These are phyloP conservation scores for Murraya paniculata DNA, from an alignment of 345 rosid species.

Conservation along the genomic window DNA sequence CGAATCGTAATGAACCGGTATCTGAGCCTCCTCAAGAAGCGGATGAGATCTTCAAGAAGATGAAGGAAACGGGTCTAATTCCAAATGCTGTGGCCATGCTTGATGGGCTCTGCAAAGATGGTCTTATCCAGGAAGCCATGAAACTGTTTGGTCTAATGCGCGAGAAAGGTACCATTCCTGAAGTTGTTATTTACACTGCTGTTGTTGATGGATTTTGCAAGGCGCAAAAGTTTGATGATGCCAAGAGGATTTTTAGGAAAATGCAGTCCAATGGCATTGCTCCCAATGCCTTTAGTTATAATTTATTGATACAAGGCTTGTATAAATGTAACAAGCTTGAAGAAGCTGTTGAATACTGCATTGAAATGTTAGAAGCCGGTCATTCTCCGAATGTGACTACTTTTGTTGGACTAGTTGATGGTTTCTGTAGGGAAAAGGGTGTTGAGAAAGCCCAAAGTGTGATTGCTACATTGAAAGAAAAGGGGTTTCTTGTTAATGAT, in stretches of 20 bases:
- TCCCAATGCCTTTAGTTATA: slow-evolving; percentile 73
- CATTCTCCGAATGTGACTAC: slow-evolving; percentile 78
- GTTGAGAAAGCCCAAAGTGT: slow-evolving; percentile 52
- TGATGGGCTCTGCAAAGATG: slow-evolving; percentile 94
- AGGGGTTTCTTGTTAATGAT: slow-evolving; percentile 63
- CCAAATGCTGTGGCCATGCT: slow-evolving; percentile 95
- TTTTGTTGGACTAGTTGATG: slow-evolving; percentile 85
- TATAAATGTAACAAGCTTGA: slow-evolving; percentile 47
- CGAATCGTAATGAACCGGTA: slow-evolving; percentile 1
- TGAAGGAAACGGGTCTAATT: slow-evolving; percentile 90
- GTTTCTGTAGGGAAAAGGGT: slow-evolving; percentile 59
- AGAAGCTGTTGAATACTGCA: slow-evolving; percentile 56
- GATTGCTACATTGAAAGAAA: slow-evolving; percentile 42
- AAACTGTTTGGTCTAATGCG: slow-evolving; percentile 80
- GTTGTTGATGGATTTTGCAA: slow-evolving; percentile 89
- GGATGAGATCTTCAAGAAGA: slow-evolving; percentile 66
- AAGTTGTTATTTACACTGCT: slow-evolving; percentile 86
- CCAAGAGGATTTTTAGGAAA: slow-evolving; percentile 78
- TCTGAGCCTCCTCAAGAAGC: slow-evolving; percentile 40
- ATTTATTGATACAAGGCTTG: slow-evolving; percentile 65
- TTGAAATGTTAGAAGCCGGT: slow-evolving; percentile 84
- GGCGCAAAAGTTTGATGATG: slow-evolving; percentile 75
- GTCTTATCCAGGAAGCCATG: slow-evolving; percentile 88
- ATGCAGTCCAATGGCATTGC: slow-evolving; percentile 64
- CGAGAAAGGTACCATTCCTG: slow-evolving; percentile 85